Conservation (phyloP, 2,329 filamentous ascomycete genomes). For the Beauveria bassiana region DNA sequence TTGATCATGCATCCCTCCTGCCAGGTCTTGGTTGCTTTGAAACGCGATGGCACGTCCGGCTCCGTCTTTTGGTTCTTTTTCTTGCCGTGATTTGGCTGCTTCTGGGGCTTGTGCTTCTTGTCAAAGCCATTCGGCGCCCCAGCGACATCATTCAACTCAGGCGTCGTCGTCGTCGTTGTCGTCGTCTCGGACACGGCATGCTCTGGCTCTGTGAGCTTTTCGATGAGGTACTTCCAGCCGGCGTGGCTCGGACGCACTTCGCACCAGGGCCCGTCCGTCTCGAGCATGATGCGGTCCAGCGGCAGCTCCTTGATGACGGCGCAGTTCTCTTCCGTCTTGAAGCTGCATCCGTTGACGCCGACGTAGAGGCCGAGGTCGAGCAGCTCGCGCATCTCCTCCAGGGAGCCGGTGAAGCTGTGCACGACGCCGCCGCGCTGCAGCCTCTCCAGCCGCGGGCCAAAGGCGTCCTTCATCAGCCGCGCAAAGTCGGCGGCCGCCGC, state of each 20-base stretch:
- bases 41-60: conserved; percentile 61
- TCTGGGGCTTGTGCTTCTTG: conserved; percentile 27
- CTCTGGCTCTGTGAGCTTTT: conserved; percentile 19
- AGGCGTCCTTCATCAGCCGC: conserved; percentile 52
- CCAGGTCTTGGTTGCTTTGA: conserved; percentile 91
- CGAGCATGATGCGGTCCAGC: conserved; percentile 77
- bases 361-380: conserved; percentile 78
- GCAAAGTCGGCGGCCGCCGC: conserved; percentile 85
- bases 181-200: neutral
- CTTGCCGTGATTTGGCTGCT: conserved; percentile 12
- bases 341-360: conserved; percentile 91
- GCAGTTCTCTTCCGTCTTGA: conserved; percentile 91
- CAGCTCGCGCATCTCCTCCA: conserved; percentile 74
- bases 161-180: neutral
- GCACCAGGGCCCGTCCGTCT: conserved; percentile 97
- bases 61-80: conserved; percentile 49
- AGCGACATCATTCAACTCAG: conserved; percentile 12
- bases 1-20: conserved; percentile 83
- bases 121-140: conserved; percentile 9
- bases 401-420: conserved; percentile 87
- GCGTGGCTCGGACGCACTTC: conserved; percentile 88
- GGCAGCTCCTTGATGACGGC: conserved; percentile 74
- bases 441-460: conserved; percentile 50
- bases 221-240: conserved; percentile 61
- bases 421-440: conserved; percentile 76